Evolutionary conservation across 371 early-diverging fungal genomes (phyloP).

Genomic region (Thermomucor indicae-seudaticae): DNA sequence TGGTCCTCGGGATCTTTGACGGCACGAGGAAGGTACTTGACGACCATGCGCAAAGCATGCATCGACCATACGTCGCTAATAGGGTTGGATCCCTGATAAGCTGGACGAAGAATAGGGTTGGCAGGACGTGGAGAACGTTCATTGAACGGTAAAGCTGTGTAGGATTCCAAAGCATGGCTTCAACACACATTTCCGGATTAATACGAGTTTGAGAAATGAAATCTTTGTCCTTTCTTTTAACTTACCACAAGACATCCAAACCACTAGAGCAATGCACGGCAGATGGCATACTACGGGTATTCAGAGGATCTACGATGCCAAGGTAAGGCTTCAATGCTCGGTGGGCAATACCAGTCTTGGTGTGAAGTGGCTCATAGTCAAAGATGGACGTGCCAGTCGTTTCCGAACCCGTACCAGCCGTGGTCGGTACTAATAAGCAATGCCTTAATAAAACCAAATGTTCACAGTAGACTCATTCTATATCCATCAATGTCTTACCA

Average conservation of each 20-base stretch:
- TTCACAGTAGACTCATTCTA: background rate
- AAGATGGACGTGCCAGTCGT: conserved; percentile 91
- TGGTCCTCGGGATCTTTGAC: conserved; percentile 68
- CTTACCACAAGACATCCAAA: conserved; percentile 82
- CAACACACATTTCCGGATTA: background rate
- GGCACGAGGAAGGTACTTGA: conserved; percentile 74
- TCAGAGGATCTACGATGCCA: conserved; percentile 87
- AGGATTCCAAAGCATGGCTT: conserved; percentile 84
- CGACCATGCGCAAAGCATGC: conserved; percentile 78
- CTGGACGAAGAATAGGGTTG: conserved; percentile 83
- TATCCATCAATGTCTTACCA: conserved; percentile 30
- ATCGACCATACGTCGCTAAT: conserved; percentile 90
- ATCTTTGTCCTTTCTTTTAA: background rate
- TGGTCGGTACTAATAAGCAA: conserved; percentile 59
- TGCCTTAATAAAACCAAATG: background rate
- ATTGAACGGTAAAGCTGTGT: conserved; percentile 87
- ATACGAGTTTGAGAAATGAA: background rate
- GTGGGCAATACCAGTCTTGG: conserved; percentile 90
- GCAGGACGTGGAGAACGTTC: conserved; percentile 76
- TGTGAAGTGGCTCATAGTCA: conserved; percentile 78
- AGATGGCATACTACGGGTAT: conserved; percentile 81
- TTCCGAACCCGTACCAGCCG: conserved; percentile 89
- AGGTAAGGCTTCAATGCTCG: conserved; percentile 83
- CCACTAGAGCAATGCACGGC: conserved; percentile 85
- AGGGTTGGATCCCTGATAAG: conserved; percentile 91